phyloP scores from a whole-genome alignment of 2,329 filamentous ascomycete species.

The Aspergillus caelatus region DNA sequence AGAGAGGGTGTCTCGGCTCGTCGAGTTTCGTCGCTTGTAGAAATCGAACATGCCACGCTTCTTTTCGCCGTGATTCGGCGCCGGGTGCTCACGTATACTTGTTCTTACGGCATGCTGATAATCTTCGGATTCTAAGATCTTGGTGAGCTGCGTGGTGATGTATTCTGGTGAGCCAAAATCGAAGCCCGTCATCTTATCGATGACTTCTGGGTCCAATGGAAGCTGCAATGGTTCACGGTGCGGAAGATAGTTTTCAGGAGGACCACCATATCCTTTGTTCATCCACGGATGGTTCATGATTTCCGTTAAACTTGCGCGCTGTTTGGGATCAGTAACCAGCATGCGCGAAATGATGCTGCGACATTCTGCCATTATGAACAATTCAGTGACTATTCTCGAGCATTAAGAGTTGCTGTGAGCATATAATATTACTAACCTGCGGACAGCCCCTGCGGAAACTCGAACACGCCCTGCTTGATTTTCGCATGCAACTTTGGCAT shows the following conservation, averaged over 20 bases:
- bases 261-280: conserved; percentile 81
- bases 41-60: conserved; percentile 93
- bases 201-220: conserved; percentile 78
- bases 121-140: conserved; percentile 88
- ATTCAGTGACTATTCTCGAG: conserved; percentile 40
- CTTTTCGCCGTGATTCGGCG: conserved; percentile 69
- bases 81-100: conserved; percentile 67
- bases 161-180: conserved; percentile 89
- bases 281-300: conserved; percentile 97
- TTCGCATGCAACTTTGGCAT: conserved; percentile 98
- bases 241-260: conserved; percentile 88
- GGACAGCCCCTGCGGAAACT: conserved; percentile 92
- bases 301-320: conserved; percentile 83
- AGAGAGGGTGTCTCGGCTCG: conserved; percentile 81
- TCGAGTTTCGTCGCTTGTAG: conserved; percentile 91
- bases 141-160: conserved; percentile 79
- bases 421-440: conserved; percentile 63
- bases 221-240: conserved; percentile 80
- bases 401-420: background rate
- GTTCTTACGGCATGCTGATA: conserved; percentile 83
- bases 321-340: conserved; percentile 90
- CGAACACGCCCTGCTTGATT: conserved; percentile 95
- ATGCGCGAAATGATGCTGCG: conserved; percentile 90
- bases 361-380: conserved; percentile 66
- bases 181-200: conserved; percentile 95